A percentile compares a stretch with the other conserved stretches of the same genome.
These are phyloP conservation scores for Dictyostelium firmibasis DNA, from an alignment of 78 protist genomes.

Conservation along the genomic window DNA sequence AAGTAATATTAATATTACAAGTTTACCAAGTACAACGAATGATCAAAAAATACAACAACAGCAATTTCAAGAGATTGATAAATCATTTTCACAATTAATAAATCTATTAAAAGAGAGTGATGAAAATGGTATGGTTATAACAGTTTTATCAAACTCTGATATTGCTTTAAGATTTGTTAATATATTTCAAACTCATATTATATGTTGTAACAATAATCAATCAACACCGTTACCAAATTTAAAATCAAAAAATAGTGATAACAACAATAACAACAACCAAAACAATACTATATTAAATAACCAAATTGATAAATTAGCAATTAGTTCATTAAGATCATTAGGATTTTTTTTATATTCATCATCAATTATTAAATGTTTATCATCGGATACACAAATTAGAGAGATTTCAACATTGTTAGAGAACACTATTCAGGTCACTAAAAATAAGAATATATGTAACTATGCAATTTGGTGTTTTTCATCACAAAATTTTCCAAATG, in stretches of 20 bases:
- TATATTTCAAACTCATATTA: neutral
- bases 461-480: constrained; percentile 76
- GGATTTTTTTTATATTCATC: constrained; percentile 42
- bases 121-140: neutral
- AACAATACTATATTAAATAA: neutral
- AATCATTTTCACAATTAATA: neutral
- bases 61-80: neutral
- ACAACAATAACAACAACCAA: neutral
- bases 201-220: neutral
- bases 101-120: neutral
- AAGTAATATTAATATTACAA: neutral
- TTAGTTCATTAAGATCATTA: constrained; percentile 26
- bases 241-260: neutral
- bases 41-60: neutral
- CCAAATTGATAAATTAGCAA: constrained; percentile 41
- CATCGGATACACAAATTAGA: neutral
- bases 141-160: neutral
- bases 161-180: neutral
- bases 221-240: neutral
- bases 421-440: constrained; percentile 39
- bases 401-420: constrained; percentile 50
- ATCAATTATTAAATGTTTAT: neutral
- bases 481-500: constrained; percentile 52
- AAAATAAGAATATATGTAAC: constrained; percentile 46
- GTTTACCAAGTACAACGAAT: neutral